These are phyloP conservation scores for Penicillium freii DNA, from an alignment of 2,329 filamentous ascomycete genomes.

Conservation along the genomic window DNA sequence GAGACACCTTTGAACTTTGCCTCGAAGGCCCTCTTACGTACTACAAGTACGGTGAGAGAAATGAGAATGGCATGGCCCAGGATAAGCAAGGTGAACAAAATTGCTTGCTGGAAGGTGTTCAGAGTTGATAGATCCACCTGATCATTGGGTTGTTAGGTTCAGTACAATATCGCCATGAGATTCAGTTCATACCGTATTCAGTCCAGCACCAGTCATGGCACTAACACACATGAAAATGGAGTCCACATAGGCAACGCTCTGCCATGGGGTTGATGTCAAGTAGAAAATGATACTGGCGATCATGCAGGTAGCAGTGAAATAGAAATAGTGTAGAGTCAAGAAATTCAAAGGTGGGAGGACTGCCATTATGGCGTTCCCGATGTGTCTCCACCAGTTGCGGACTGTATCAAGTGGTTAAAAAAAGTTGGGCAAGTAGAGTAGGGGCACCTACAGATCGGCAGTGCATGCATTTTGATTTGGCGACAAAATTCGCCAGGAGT, in stretches of 20 bases:
- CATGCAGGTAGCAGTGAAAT: conserved; percentile 60
- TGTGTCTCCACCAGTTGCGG: conserved; percentile 18
- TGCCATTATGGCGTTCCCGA: conserved; percentile 26
- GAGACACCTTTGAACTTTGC: conserved; percentile 57
- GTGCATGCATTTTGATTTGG: not conserved
- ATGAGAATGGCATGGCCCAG: conserved; percentile 67
- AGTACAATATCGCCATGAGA: not conserved
- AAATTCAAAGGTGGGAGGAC: conserved; percentile 53
- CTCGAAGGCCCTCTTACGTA: conserved; percentile 63
- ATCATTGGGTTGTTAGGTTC: conserved; percentile 25
- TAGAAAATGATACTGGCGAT: conserved; percentile 61
- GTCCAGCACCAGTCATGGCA: conserved; percentile 65
- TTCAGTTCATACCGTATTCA: conserved; percentile 55
- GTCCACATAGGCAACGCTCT: conserved; percentile 60
- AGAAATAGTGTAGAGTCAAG: conserved; percentile 65
- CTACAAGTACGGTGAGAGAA: conserved; percentile 61
- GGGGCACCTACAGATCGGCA: conserved; percentile 10
- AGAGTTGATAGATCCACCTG: conserved; percentile 54
- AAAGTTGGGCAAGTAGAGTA: not conserved
- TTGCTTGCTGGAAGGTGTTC: conserved; percentile 66
- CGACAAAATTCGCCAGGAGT: not conserved
- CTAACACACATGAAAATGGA: conserved; percentile 65
- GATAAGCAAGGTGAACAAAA: conserved; percentile 65
- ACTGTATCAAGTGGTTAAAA: conserved; percentile 15
- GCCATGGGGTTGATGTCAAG: conserved; percentile 50